phyloP scores from a whole-genome alignment of 768 basidiomycete species.

The Antrodiella citrinella region DNA sequence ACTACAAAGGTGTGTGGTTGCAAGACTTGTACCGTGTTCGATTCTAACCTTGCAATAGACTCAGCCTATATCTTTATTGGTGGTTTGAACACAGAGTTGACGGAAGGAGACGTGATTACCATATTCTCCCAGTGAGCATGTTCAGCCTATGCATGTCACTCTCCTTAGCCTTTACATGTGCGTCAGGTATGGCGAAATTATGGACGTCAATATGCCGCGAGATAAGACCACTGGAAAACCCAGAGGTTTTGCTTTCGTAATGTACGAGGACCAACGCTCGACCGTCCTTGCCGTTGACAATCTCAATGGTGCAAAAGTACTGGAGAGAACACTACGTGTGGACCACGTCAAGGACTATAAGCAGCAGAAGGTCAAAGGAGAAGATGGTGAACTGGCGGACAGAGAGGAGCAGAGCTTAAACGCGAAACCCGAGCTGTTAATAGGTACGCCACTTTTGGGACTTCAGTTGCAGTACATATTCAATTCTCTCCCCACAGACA shows the following conservation, averaged over 20 bases:
- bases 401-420: slow-evolving; percentile 82
- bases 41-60: slow-evolving; percentile 36
- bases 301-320: slow-evolving; percentile 87
- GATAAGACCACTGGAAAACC: slow-evolving; percentile 90
- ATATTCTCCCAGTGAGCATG: slow-evolving; percentile 91
- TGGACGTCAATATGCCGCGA: slow-evolving; percentile 90
- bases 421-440: slow-evolving; percentile 67
- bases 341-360: slow-evolving; percentile 92
- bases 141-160: not conserved
- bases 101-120: slow-evolving; percentile 95
- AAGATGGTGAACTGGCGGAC: slow-evolving; percentile 80
- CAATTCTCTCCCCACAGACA: slow-evolving; percentile 11
- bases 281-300: slow-evolving; percentile 97
- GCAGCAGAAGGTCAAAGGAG: slow-evolving; percentile 71
- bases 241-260: slow-evolving; percentile 90
- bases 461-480: not conserved
- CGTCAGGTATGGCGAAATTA: slow-evolving; percentile 87
- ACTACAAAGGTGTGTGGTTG: slow-evolving; percentile 65
- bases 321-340: slow-evolving; percentile 82
- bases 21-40: not conserved
- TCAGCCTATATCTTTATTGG: slow-evolving; percentile 95
- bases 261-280: slow-evolving; percentile 98
- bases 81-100: slow-evolving; percentile 80
- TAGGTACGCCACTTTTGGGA: slow-evolving; percentile 35
- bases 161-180: not conserved